Evolutionary conservation across 2,329 filamentous ascomycete genomes (phyloP).

Genomic region (Coleophoma crateriformis): DNA sequence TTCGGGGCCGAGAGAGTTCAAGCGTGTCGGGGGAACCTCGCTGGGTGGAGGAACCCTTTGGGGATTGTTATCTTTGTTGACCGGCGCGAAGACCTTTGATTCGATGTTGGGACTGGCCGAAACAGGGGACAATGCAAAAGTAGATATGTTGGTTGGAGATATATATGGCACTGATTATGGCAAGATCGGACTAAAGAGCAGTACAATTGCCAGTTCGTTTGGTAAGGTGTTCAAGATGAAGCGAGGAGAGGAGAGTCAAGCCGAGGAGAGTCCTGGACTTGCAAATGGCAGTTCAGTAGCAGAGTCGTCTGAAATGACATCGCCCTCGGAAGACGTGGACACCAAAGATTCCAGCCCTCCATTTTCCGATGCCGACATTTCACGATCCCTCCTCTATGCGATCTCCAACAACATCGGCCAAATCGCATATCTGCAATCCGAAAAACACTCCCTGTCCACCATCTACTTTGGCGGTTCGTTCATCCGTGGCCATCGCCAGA

Average conservation of each 20-base stretch:
- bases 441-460: conserved; percentile 83
- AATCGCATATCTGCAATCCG: conserved; percentile 94
- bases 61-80: conserved; percentile 87
- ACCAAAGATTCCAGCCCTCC: conserved; percentile 24
- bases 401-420: conserved; percentile 98
- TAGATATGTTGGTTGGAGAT: conserved; percentile 96
- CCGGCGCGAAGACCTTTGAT: conserved; percentile 92
- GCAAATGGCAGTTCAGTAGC: conserved; percentile 16
- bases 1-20: conserved; percentile 76
- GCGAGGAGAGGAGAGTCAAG: conserved; percentile 70
- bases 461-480: conserved; percentile 99
- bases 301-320: not conserved
- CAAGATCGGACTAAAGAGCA: conserved; percentile 94
- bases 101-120: conserved; percentile 94
- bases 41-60: conserved; percentile 96
- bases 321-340: not conserved
- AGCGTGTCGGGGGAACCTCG: conserved; percentile 91
- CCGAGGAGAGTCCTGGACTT: conserved; percentile 60
- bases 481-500: conserved; percentile 92
- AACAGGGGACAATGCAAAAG: conserved; percentile 82
- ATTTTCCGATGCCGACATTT: conserved; percentile 82
- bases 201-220: conserved; percentile 91
- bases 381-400: conserved; percentile 85
- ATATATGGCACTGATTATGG: conserved; percentile 96
- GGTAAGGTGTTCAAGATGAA: conserved; percentile 96